Evolutionary conservation across 2,329 filamentous ascomycete species (phyloP).

Genomic region (Sarocladium kiliense): DNA sequence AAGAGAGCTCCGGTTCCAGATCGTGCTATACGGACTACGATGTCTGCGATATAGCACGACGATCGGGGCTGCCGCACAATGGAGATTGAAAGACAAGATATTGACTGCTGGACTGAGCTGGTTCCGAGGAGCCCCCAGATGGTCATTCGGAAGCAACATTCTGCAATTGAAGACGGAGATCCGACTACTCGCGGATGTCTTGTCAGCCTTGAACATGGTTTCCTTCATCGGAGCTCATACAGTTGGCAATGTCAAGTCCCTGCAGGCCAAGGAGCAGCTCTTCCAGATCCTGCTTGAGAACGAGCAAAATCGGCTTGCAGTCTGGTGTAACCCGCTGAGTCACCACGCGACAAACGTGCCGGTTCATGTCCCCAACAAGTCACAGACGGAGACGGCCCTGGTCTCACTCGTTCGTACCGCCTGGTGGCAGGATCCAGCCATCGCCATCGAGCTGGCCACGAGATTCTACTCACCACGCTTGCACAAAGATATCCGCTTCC

Average conservation of each 20-base stretch:
- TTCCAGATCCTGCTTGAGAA: constrained; percentile 75
- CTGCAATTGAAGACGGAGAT: constrained; percentile 92
- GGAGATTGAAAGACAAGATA: constrained; percentile 83
- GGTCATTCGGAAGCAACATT: constrained; percentile 94
- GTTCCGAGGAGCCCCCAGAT: constrained; percentile 79
- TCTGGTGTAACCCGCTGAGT: constrained; percentile 83
- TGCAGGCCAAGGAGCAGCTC: constrained; percentile 79
- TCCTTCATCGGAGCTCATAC: constrained; percentile 51
- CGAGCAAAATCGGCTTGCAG: constrained; percentile 75
- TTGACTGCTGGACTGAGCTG: constrained; percentile 81
- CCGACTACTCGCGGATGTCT: constrained; percentile 72
- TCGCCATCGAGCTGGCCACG: constrained; percentile 79
- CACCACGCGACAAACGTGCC: constrained; percentile 34
- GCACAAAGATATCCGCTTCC: constrained; percentile 68
- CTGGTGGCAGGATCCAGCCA: constrained; percentile 77
- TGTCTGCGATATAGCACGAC: constrained; percentile 70
- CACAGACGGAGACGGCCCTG: constrained; percentile 40
- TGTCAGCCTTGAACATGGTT: constrained; percentile 59
- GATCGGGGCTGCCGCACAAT: constrained; percentile 59
- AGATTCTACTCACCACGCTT: constrained; percentile 75
- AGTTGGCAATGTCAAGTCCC: constrained; percentile 53
- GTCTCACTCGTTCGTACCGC: constrained; percentile 69
- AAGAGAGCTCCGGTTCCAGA: constrained; percentile 85
- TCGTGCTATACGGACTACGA: constrained; percentile 75
- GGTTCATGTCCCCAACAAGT: constrained; percentile 34